Evolutionary conservation across 768 basidiomycete genomes (phyloP).

Genomic region (Amanita subjunquillea): DNA sequence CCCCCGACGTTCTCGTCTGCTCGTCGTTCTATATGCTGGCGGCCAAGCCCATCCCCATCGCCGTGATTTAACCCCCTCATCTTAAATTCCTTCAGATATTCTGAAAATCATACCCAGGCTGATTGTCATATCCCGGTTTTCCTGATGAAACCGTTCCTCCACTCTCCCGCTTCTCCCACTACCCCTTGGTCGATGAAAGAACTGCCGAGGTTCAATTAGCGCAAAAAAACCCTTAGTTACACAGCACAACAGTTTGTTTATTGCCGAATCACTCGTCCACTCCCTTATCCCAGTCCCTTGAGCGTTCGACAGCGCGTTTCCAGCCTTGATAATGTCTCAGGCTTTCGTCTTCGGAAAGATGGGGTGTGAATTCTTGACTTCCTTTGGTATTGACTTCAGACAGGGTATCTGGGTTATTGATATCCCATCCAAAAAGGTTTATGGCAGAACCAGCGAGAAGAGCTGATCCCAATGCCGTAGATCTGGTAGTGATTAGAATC

Average conservation of each 20-base stretch:
- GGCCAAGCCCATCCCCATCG: no score
- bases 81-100: no score
- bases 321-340: conserved; percentile 67
- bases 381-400: conserved; percentile 81
- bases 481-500: conserved; percentile 32
- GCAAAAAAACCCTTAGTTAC: background rate
- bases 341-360: conserved; percentile 39
- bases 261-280: conserved; percentile 14
- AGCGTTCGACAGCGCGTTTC: conserved; percentile 83
- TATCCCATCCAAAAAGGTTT: conserved; percentile 85
- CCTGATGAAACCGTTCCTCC: no score
- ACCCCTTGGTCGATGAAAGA: no score
- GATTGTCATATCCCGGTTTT: no score
- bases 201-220: background rate
- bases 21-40: no score
- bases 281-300: conserved; percentile 71
- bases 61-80: no score
- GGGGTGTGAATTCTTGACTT: conserved; percentile 58
- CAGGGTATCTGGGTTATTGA: conserved; percentile 74
- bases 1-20: no score
- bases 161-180: no score
- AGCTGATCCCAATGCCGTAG: conserved; percentile 92
- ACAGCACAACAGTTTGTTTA: background rate
- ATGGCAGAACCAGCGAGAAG: conserved; percentile 88
- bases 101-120: no score